phyloP scores from a whole-genome alignment of 192 early-diverging fungal genomes.

The Rhizoclosmatium globosum region DNA sequence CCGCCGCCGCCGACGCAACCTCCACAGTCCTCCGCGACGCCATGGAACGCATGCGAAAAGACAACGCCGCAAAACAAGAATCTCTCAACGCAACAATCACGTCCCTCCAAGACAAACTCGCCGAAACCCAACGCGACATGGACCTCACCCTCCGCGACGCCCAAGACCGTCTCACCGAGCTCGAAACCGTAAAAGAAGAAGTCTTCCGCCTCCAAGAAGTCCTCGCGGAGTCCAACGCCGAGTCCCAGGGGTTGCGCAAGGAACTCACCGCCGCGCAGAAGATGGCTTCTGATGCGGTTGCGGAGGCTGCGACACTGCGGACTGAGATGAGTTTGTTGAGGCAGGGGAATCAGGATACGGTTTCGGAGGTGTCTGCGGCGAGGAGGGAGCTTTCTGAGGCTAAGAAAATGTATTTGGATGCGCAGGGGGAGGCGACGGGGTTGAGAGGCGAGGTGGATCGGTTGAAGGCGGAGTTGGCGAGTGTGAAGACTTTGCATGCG shows the following conservation, averaged over 20 bases:
- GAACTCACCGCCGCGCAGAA: slow-evolving; percentile 16
- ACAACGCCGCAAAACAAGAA: too few species aligned
- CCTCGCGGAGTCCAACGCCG: neutral
- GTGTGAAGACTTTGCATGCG: neutral
- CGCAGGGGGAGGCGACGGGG: neutral
- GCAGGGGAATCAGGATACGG: neutral
- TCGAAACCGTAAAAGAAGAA: too few species aligned
- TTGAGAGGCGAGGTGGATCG: neutral
- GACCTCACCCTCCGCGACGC: neutral
- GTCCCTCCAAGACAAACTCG: too few species aligned
- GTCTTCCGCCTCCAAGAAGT: too few species aligned
- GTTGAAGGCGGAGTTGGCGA: slow-evolving; percentile 3
- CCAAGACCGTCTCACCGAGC: too few species aligned
- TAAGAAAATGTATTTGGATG: slow-evolving; percentile 1
- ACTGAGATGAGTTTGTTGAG: slow-evolving; percentile 29
- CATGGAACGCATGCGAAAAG: slow-evolving; percentile 37
- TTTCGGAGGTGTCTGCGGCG: neutral
- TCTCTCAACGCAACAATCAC: too few species aligned
- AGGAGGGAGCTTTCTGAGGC: slow-evolving; percentile 14
- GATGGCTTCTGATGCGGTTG: slow-evolving; percentile 1
- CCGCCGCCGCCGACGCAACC: neutral
- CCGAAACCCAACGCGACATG: neutral
- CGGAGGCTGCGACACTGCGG: slow-evolving; percentile 4
- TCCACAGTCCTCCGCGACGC: slow-evolving; percentile 5
- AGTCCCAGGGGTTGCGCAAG: slow-evolving; percentile 6